A percentile compares a stretch with the other conserved stretches of the same genome.
These are phyloP conservation scores for Effrenium voratum DNA, from an alignment of 73 alveolate genomes.

Conservation along the genomic window DNA sequence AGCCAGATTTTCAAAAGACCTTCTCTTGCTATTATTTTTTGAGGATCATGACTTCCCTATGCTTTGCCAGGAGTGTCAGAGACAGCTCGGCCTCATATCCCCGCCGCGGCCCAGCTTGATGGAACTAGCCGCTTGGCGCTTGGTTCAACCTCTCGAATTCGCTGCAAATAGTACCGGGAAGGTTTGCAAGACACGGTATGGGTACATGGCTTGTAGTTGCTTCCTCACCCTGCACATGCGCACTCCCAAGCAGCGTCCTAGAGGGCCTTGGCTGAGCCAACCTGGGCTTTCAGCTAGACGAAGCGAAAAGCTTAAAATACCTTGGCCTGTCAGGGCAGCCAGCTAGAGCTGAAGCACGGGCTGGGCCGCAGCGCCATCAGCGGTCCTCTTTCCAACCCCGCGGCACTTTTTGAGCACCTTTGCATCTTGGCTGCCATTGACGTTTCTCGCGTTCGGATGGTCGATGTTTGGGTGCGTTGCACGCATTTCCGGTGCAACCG, in stretches of 20 bases:
- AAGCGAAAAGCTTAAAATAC: too few species aligned
- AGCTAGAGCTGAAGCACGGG: conserved; percentile 81
- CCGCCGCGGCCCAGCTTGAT: conserved; percentile 74
- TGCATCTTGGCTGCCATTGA: neutral
- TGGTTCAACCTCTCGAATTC: too few species aligned
- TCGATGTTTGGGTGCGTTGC: neutral
- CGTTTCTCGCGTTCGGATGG: neutral
- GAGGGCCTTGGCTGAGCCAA: too few species aligned
- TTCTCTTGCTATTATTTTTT: neutral
- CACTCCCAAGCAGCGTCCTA: too few species aligned
- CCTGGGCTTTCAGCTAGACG: too few species aligned
- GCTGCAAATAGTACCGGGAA: too few species aligned
- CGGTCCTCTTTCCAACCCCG: conserved; percentile 35
- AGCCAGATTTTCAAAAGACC: too few species aligned
- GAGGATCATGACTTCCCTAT: neutral
- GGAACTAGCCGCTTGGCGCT: conserved; percentile 64
- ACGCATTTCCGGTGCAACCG: neutral
- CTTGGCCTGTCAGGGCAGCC: conserved; percentile 90
- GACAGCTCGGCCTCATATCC: conserved; percentile 69
- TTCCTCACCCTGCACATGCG: too few species aligned
- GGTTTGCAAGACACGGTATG: too few species aligned
- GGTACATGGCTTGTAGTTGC: too few species aligned
- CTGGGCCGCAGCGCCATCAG: conserved; percentile 92
- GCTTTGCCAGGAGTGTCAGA: conserved; percentile 65
- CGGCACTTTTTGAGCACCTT: conserved; percentile 66